A percentile compares a stretch with the other conserved stretches of the same genome.
Conservation (phyloP, 1,139 yeast species). For the Candida anutae region DNA sequence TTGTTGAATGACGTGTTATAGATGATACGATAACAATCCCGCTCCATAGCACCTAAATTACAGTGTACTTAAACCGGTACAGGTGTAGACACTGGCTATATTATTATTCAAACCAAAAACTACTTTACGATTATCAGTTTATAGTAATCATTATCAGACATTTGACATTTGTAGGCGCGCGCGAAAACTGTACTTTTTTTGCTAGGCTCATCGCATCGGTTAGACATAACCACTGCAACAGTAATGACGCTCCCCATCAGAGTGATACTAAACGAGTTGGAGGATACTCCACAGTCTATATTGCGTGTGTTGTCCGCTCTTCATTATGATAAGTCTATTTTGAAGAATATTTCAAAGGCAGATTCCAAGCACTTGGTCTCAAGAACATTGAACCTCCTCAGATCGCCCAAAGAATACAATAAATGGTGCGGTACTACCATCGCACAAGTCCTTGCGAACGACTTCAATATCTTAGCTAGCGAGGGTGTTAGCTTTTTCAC, state of each 20-base stretch:
- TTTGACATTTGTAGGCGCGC: too few species aligned
- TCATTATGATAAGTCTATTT: slow-evolving; percentile 20
- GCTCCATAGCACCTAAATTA: too few species aligned
- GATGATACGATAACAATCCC: too few species aligned
- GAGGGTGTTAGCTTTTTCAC: slow-evolving; percentile 56
- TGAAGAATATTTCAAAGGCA: slow-evolving; percentile 37
- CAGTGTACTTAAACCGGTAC: background rate
- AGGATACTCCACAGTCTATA: slow-evolving; percentile 26
- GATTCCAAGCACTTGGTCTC: slow-evolving; percentile 52
- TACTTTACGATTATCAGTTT: background rate
- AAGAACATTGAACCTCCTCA: slow-evolving; percentile 45
- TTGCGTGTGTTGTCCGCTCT: slow-evolving; percentile 27
- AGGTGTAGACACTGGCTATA: background rate
- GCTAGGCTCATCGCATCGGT: background rate
- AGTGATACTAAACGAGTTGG: slow-evolving; percentile 27
- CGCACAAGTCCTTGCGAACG: slow-evolving; percentile 40
- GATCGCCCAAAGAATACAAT: slow-evolving; percentile 39
- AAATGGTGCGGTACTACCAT: slow-evolving; percentile 63
- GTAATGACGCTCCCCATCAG: slow-evolving; percentile 28
- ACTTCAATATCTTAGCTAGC: slow-evolving; percentile 46
- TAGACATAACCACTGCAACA: background rate
- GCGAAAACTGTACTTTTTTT: too few species aligned
- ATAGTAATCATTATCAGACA: too few species aligned
- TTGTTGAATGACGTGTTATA: slow-evolving; percentile 25
- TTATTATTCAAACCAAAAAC: background rate